Evolutionary conservation across 2,329 filamentous ascomycete genomes (phyloP), one percentile per base, ranked within the genome.

Genomic region (Penicillium sp.): DNA sequence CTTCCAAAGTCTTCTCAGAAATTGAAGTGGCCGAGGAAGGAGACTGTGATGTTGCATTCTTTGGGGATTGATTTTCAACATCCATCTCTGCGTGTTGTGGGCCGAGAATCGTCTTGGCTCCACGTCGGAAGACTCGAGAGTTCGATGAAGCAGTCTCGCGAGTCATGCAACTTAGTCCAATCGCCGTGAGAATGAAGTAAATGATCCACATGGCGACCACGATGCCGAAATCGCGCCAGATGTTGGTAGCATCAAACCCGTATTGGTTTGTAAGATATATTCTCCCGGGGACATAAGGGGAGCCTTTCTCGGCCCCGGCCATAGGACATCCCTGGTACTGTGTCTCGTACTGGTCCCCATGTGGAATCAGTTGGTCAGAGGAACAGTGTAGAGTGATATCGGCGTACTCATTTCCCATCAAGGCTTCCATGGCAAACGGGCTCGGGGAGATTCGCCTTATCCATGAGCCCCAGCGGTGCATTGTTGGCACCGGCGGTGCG

Each of bases 141-240:
- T 27, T 27, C 24, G 24, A 27, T 27, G 24, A 27, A 27, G 24
- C 18, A 13, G 7, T 31, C 73, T 72, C 36, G 68, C 71, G 8
- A 45, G 72, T 61, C 79, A 85, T 55, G 64, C 80, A 68, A 94
- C 5, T 45, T 1, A 45, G 14, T 3, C 43, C 43, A 32, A 45
- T 11, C 10, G 43, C 43, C 95, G 66, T 86, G 88, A 56, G 95
- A 83, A 58, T 88, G 80, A 69, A 91, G 88, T 88, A 90, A 95
- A 1, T 90, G 94, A 54, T 94, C 77, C 22, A 89, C 77, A 48
- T 84, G 82, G 80, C 84, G 14, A 91, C 67, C 55, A 93, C 85
- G 59, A 95, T 92, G 3, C 88, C 89, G 71, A 87, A 90, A 73
- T 92, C 90, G 3, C 83, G 75, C 84, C 84, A 87, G 1, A 86